A percentile compares a stretch with the other conserved stretches of the same genome.
These are phyloP conservation scores for Clausena lansium DNA, from an alignment of 345 rosid species.

Conservation along the genomic window DNA sequence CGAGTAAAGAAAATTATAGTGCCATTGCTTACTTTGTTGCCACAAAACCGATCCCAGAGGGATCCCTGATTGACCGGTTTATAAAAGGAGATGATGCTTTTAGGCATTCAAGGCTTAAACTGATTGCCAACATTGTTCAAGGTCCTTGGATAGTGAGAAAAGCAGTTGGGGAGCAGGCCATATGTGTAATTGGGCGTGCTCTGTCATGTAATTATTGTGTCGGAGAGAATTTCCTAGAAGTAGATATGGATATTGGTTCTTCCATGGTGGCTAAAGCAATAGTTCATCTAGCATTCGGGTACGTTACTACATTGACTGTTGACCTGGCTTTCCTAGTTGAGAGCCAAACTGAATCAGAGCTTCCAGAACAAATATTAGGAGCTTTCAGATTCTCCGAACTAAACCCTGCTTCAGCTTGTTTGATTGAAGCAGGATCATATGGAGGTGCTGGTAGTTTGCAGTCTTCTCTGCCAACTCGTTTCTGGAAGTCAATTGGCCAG, in stretches of 20 bases:
- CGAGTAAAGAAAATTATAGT: slow-evolving; percentile 84
- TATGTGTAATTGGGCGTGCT: slow-evolving; percentile 87
- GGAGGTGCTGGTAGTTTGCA: slow-evolving; percentile 27
- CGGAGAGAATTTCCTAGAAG: slow-evolving; percentile 59
- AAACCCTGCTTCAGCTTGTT: slow-evolving; percentile 60
- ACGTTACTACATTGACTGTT: slow-evolving; percentile 80
- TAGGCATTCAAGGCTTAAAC: slow-evolving; percentile 77
- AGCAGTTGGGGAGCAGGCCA: slow-evolving; percentile 98
- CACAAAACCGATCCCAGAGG: slow-evolving; percentile 60
- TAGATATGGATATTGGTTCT: slow-evolving; percentile 93
- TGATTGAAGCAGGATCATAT: slow-evolving; percentile 32
- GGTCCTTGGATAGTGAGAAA: slow-evolving; percentile 97
- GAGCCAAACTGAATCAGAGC: slow-evolving; percentile 76
- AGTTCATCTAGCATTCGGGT: slow-evolving; percentile 91
- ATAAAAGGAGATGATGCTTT: slow-evolving; percentile 73
- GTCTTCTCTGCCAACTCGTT: slow-evolving; percentile 51
- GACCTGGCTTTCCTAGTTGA: slow-evolving; percentile 89
- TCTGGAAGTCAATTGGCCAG: slow-evolving; percentile 82
- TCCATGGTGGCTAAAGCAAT: slow-evolving; percentile 95
- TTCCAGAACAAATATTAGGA: slow-evolving; percentile 79
- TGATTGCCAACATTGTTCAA: slow-evolving; percentile 89
- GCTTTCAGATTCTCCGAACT: slow-evolving; percentile 82
- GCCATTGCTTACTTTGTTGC: slow-evolving; percentile 82
- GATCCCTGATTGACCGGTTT: slow-evolving; percentile 70
- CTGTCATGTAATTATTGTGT: slow-evolving; percentile 58